Evolutionary conservation across 169 alveolate genomes (phyloP).

Genomic region (Plasmodium gallinaceum): DNA sequence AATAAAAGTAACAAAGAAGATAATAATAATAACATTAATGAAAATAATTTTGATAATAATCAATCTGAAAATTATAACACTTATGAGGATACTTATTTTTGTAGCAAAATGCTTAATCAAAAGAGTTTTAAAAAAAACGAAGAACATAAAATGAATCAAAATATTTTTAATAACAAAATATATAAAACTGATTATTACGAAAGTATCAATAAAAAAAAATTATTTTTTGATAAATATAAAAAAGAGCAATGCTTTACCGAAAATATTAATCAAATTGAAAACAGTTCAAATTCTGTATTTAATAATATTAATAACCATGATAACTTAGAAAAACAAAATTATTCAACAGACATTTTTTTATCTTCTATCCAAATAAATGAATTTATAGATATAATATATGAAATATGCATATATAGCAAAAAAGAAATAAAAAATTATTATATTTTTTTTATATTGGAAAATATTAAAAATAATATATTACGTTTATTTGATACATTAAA

Average conservation of each 20-base stretch:
- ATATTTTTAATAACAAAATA: not conserved
- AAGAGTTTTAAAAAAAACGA: not conserved
- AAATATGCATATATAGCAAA: conserved; percentile 66
- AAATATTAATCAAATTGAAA: no score
- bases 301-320: not conserved
- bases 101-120: not conserved
- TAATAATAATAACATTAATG: not conserved
- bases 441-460: conserved; percentile 37
- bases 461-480: conserved; percentile 31
- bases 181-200: not conserved
- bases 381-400: conserved; percentile 65
- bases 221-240: not conserved
- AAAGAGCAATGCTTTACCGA: not conserved
- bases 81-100: not conserved
- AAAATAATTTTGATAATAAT: not conserved
- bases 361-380: conserved; percentile 31
- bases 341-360: not conserved
- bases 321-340: not conserved
- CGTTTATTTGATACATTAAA: conserved; percentile 14
- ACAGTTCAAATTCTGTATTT: not conserved
- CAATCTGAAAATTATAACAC: no score
- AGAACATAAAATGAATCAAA: not conserved
- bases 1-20: not conserved
- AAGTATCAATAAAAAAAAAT: not conserved
- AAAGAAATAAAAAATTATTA: conserved; percentile 67